These are phyloP conservation scores for Entophlyctis luteolus DNA, from an alignment of 192 early-diverging fungal species.

Conservation along the genomic window DNA sequence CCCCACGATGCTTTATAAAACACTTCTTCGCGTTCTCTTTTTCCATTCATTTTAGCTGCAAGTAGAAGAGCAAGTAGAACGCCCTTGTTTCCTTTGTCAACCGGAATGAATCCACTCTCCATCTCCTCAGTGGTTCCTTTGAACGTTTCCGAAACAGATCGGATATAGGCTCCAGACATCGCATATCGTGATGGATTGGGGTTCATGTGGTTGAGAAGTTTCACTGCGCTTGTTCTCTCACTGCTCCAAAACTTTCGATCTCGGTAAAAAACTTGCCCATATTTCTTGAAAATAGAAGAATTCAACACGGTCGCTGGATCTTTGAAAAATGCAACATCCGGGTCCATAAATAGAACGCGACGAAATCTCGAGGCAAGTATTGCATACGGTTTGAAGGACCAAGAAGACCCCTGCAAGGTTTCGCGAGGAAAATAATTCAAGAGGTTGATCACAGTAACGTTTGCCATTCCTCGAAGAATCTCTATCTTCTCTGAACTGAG, in stretches of 20 bases:
- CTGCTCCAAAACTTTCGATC: background rate
- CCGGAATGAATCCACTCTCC: background rate
- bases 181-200: background rate
- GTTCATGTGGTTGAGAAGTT: background rate
- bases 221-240: background rate
- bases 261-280: slow-evolving; percentile 9
- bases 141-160: background rate
- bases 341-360: slow-evolving; percentile 5
- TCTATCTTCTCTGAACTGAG: background rate
- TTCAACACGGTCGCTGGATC: background rate
- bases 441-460: background rate
- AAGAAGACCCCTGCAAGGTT: background rate
- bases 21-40: background rate
- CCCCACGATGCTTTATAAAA: background rate
- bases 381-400: background rate
- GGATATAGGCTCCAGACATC: background rate
- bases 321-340: slow-evolving; percentile 5
- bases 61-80: slow-evolving; percentile 6
- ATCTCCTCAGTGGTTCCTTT: background rate
- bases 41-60: slow-evolving; percentile 1
- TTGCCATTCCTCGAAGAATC: background rate
- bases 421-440: slow-evolving; percentile 1
- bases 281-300: background rate
- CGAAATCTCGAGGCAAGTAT: background rate
- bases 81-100: background rate